Evolutionary conservation across 345 rosid species (phyloP), one percentile per base, ranked within the genome.

Genomic region (Psidium friedrichsthalianum): DNA sequence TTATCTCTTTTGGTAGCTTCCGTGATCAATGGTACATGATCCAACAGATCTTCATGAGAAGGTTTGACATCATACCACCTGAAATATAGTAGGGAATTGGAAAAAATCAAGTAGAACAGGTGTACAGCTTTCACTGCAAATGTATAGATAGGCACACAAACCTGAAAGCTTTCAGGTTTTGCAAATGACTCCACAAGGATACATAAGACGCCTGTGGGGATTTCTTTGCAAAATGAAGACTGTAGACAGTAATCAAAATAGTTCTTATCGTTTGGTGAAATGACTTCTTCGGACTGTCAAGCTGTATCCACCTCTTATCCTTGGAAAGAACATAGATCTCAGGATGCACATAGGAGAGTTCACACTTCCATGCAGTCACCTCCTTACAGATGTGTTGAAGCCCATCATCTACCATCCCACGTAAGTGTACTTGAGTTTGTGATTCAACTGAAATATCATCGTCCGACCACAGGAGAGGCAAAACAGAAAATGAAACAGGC

Each of bases 1-100:
- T 85, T 84, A 86, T 95, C 95, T 83, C 89, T 90, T 88, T 88
- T 84, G 84, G 88, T 88, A 82, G 93, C 94, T 90, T 90, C 89
- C 83, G 59, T 83, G 32, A 95, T 88, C 83, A 95, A 85, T 84
- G 83, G 83, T 83, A 91, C 82, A 84, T 93, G 93, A 86, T 90
- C 88, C 55, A 88, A 85, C 84, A 92, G 90, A 83, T 95, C 96
- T 83, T 86, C 40, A 56, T 87, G 89, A 69, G 92, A 91, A 88
- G 94, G 93, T 83, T 88, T 87, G 80, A 88, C 85, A 76, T 93
- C 94, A 82, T 81, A 88, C 13, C 32, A 80, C 58, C 93, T 93
- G 86, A 89, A 69, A 84, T 25, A 82, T 44, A 78, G 78, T 57
- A 53, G 22, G 42, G 11, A 85, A 44, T 29, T 6, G 40, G 51